Evolutionary conservation across 2,329 filamentous ascomycete genomes (phyloP), one percentile per base, ranked within the genome.

Genomic region (Colletotrichum sublineola): DNA sequence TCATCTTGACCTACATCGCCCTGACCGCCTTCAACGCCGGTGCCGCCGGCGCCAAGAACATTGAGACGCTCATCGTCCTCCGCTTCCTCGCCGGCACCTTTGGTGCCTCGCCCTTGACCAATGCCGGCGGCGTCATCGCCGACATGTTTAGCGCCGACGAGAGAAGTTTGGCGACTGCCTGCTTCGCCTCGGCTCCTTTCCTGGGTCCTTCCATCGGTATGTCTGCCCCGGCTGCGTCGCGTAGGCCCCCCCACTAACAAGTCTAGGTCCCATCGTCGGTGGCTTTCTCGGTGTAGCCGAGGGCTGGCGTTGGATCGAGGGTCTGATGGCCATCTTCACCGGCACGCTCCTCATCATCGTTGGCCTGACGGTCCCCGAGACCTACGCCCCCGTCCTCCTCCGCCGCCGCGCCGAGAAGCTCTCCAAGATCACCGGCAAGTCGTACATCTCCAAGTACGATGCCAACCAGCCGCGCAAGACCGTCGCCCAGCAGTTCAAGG

Each of bases 231-330:
- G n/a, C 24, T 24, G 8, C 20, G 93, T 1, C 80, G 92, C 40
- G 89, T 93, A 46, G 94, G 24, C 24, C 24, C 93, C 83, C 29
- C 81, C 92, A 90, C 81, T 93, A 93, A 80, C 85, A 93, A 15
- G 88, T 93, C 77, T 83, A 89, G 7, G 91, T 0, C 92, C 92
- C 1, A 90, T 93, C 57, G 87, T 88, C 8, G 90, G 90, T 74
- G 91, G 91, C 2, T 94, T 93, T 79, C 82, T 93, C 1, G 89
- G 90, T 12, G 85, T 90, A 78, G 84, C 86, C 2, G 86, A 85
- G 18, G 91, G 91, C 20, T 93, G 92, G 92, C 84, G 90, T 76
- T 93, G 92, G 92, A 88, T 93, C 31, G 86, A 91, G 81, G 91
- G 90, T 2, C 81, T 93, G 11, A 86, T 92, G 81, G 87, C 89